phyloP scores from a whole-genome alignment of 2,329 filamentous ascomycete genomes.

The Pseudocercospora fuligena region DNA sequence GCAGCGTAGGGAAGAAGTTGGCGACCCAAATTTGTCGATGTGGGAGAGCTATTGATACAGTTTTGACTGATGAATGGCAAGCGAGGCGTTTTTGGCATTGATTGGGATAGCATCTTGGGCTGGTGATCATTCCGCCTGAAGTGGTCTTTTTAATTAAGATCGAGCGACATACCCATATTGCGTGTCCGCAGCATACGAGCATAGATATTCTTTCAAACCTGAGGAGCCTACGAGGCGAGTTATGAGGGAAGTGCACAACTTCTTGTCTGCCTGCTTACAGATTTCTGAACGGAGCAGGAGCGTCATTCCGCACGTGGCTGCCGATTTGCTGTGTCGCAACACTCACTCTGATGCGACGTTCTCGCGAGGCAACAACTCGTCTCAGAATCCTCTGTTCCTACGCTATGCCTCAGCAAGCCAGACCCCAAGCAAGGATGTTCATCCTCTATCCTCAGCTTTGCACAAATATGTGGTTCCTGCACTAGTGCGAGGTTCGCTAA shows the following conservation, averaged over 20 bases:
- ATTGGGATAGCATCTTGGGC: conserved; percentile 6
- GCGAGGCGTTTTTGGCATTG: conserved; percentile 6
- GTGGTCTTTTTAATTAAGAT: not conserved
- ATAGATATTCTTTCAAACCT: not conserved
- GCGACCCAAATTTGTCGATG: not conserved
- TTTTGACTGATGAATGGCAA: conserved; percentile 1
- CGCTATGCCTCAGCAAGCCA: not conserved
- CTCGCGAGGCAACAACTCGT: not conserved
- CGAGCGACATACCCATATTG: conserved; percentile 11
- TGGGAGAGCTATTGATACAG: not conserved
- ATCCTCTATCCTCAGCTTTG: not conserved
- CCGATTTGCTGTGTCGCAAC: not conserved
- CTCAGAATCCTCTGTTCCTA: not conserved
- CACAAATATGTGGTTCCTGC: conserved; percentile 2
- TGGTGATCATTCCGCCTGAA: not conserved
- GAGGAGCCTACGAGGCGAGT: not conserved
- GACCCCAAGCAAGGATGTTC: conserved; percentile 13
- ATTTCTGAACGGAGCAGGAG: not conserved
- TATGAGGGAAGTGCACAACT: not conserved
- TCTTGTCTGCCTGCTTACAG: not conserved
- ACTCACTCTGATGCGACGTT: not conserved
- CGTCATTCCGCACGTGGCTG: not conserved
- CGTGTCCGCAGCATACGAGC: conserved; percentile 10
- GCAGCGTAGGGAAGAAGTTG: not conserved
- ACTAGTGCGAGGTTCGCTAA: not conserved